phyloP scores from a whole-genome alignment of 1,284 basidiomycete species.

The Pseudozyma sp. region DNA sequence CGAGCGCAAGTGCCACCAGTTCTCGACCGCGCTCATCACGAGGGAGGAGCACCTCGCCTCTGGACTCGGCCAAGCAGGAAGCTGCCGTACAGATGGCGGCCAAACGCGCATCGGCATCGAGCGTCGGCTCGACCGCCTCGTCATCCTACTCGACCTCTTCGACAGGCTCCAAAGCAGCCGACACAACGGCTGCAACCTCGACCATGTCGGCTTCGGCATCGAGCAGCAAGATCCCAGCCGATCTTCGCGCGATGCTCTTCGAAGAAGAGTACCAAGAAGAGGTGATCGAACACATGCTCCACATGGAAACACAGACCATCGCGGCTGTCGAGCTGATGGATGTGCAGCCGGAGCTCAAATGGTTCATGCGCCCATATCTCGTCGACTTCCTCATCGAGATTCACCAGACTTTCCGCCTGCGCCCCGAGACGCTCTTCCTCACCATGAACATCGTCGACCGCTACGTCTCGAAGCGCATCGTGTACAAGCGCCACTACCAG shows the following conservation, averaged over 20 bases:
- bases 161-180: conserved; percentile 27
- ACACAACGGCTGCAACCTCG: conserved; percentile 45
- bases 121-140: conserved; percentile 26
- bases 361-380: conserved; percentile 93
- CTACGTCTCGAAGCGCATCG: conserved; percentile 96
- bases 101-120: conserved; percentile 42
- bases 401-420: conserved; percentile 87
- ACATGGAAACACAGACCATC: conserved; percentile 92
- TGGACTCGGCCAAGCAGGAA: conserved; percentile 41
- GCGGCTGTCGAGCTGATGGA: conserved; percentile 94
- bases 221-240: conserved; percentile 28
- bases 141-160: conserved; percentile 34
- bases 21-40: conserved; percentile 44
- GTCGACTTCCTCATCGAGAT: conserved; percentile 99
- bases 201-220: conserved; percentile 25
- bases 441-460: conserved; percentile 99
- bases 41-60: conserved; percentile 38
- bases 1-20: conserved; percentile 30
- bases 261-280: conserved; percentile 97
- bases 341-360: conserved; percentile 91
- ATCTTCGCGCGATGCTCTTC: conserved; percentile 47
- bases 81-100: conserved; percentile 46
- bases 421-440: conserved; percentile 97
- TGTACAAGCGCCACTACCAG: conserved; percentile 99
- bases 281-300: conserved; percentile 90